Conservation (phyloP, 129 eudicot species). For the Flaveria brownii region DNA sequence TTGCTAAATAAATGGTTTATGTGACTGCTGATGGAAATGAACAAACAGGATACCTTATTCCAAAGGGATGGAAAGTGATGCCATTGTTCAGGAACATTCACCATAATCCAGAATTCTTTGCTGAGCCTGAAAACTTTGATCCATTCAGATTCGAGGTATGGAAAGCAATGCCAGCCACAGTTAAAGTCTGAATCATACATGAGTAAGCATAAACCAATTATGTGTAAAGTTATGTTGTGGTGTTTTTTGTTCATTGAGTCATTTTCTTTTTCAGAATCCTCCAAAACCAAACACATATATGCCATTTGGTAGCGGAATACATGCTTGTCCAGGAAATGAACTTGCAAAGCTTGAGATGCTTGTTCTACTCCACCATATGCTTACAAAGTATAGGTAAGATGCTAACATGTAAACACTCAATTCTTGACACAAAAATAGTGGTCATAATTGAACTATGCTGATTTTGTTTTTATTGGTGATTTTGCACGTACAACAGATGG, state of each 20-base stretch:
- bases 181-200: not conserved
- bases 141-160: constrained; percentile 77
- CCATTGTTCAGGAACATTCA: constrained; percentile 81
- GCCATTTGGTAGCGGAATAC: constrained; percentile 91
- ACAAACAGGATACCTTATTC: constrained; percentile 68
- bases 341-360: constrained; percentile 83
- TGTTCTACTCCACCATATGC: constrained; percentile 71
- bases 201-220: constrained; percentile 5
- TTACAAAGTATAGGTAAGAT: constrained; percentile 60
- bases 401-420: constrained; percentile 2
- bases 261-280: constrained; percentile 47
- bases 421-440: not conserved
- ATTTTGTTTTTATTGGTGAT: constrained; percentile 15
- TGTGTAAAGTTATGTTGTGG: not conserved
- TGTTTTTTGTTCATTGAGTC: not conserved
- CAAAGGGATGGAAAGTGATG: constrained; percentile 96
- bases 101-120: constrained; percentile 70
- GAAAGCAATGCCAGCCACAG: constrained; percentile 14
- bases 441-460: constrained; percentile 15
- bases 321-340: constrained; percentile 92
- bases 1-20: not conserved
- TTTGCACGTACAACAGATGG: constrained; percentile 52
- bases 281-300: constrained; percentile 74
- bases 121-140: constrained; percentile 61
- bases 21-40: constrained; percentile 16